These are phyloP conservation scores for Fusarium graminum DNA, from an alignment of 2,329 filamentous ascomycete species.

Conservation along the genomic window DNA sequence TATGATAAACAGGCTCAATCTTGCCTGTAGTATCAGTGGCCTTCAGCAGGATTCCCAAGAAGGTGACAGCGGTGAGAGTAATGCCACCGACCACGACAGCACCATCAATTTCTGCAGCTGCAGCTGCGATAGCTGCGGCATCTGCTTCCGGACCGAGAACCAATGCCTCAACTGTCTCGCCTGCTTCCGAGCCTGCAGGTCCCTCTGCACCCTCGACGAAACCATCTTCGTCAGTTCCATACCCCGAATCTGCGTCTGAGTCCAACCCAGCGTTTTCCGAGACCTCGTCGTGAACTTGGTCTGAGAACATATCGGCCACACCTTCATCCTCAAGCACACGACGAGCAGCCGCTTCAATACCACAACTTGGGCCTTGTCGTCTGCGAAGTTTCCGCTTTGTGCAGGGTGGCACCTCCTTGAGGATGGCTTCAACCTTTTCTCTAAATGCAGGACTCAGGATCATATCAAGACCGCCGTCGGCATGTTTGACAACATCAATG, in stretches of 20 bases:
- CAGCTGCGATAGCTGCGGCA: not conserved
- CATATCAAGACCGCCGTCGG: constrained; percentile 11
- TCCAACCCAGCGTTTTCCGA: constrained; percentile 1
- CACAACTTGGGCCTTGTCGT: constrained; percentile 7
- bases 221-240: constrained; percentile 7
- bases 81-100: not conserved
- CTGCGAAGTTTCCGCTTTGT: constrained; percentile 8
- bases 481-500: constrained; percentile 7
- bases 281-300: constrained; percentile 6
- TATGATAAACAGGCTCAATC: constrained; percentile 15
- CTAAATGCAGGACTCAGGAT: constrained; percentile 13
- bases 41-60: constrained; percentile 12
- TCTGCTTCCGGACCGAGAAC: constrained; percentile 6
- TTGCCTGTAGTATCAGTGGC: constrained; percentile 7
- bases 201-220: constrained; percentile 13
- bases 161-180: constrained; percentile 8
- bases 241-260: not conserved
- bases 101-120: not conserved
- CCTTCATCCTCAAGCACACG: constrained; percentile 6
- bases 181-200: constrained; percentile 6
- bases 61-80: not conserved
- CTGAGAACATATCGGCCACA: constrained; percentile 7
- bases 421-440: constrained; percentile 7
- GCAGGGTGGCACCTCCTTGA: constrained; percentile 11
- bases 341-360: constrained; percentile 7